Conservation (phyloP, 345 rosid genomes). For the Garcia nutans region DNA sequence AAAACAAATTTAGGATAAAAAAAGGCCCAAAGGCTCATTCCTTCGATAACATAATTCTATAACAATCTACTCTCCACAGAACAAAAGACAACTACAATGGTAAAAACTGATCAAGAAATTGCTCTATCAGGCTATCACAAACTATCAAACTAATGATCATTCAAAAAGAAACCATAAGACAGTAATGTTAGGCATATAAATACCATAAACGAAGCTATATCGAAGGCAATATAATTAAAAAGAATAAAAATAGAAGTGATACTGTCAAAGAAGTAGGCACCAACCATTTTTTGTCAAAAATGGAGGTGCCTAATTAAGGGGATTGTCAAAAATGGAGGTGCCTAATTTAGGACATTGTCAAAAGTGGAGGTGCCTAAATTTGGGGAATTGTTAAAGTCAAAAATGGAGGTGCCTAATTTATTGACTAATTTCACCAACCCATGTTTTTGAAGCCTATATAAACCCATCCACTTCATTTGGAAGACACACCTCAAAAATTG, state of each 20-base stretch:
- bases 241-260: background rate
- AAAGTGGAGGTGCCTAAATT: too few relatives aligned
- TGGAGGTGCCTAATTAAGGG: too few relatives aligned
- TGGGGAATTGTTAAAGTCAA: too few relatives aligned
- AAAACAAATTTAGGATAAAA: constrained; percentile 6
- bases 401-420: too few relatives aligned
- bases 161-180: background rate
- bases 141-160: background rate
- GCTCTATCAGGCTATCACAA: background rate
- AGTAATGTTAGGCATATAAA: background rate
- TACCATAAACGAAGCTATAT: background rate
- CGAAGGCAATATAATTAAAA: background rate
- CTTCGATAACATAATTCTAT: background rate
- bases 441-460: too few relatives aligned
- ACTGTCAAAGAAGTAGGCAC: too few relatives aligned
- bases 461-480: too few relatives aligned
- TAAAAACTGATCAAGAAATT: background rate
- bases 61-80: background rate
- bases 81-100: background rate
- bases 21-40: background rate
- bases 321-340: too few relatives aligned
- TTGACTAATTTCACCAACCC: too few relatives aligned
- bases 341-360: too few relatives aligned
- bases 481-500: too few relatives aligned
- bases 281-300: too few relatives aligned